Conservation (phyloP, 768 basidiomycete genomes). For the Phanerochaete sordida region DNA sequence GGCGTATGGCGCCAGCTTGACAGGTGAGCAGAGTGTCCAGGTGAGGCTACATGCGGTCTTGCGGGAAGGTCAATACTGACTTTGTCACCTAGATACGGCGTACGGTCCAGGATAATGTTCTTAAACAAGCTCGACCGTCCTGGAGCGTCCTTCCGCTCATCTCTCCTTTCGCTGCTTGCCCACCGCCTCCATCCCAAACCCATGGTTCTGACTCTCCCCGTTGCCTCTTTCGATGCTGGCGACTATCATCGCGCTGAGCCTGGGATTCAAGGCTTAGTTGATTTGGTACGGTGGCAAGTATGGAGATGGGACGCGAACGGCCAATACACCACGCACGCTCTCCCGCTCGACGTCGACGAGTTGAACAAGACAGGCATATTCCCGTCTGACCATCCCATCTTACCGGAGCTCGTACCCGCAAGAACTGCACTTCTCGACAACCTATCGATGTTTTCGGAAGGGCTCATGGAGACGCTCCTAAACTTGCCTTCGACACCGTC, state of each 20-base stretch:
- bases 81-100: slow-evolving; percentile 64
- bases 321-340: slow-evolving; percentile 32
- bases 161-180: slow-evolving; percentile 67
- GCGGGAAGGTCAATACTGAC: not conserved
- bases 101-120: slow-evolving; percentile 74
- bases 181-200: slow-evolving; percentile 77
- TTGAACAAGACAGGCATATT: slow-evolving; percentile 43
- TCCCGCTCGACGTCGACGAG: slow-evolving; percentile 50
- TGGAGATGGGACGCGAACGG: slow-evolving; percentile 69
- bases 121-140: slow-evolving; percentile 87
- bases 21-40: slow-evolving; percentile 51
- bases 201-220: slow-evolving; percentile 63
- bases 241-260: slow-evolving; percentile 75
- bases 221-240: slow-evolving; percentile 68
- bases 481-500: slow-evolving; percentile 51
- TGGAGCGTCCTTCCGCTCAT: slow-evolving; percentile 74
- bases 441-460: slow-evolving; percentile 76
- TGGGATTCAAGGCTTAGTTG: slow-evolving; percentile 80
- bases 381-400: slow-evolving; percentile 59
- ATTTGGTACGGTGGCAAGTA: slow-evolving; percentile 79
- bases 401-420: slow-evolving; percentile 62
- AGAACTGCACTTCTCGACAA: slow-evolving; percentile 72
- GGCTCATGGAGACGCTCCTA: slow-evolving; percentile 73
- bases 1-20: slow-evolving; percentile 88
- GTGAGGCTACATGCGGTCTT: slow-evolving; percentile 23